Evolutionary conservation across 2,329 filamentous ascomycete species (phyloP).

Genomic region (Cordyceps farinosa): DNA sequence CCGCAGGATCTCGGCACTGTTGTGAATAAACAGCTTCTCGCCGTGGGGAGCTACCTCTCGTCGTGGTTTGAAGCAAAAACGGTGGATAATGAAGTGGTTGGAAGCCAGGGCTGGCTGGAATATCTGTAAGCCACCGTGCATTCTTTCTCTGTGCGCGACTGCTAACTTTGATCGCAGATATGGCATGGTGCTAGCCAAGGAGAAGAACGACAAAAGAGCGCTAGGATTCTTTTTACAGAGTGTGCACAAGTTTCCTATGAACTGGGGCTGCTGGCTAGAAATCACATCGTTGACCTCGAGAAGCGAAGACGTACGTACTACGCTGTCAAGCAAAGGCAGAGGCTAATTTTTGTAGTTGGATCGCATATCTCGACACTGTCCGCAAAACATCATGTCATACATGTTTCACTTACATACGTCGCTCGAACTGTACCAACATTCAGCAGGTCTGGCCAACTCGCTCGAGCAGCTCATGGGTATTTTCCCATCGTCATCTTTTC

Average conservation of each 20-base stretch:
- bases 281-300: conserved; percentile 75
- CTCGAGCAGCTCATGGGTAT: conserved; percentile 75
- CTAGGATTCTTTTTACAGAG: conserved; percentile 84
- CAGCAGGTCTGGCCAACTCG: conserved; percentile 67
- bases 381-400: conserved; percentile 86
- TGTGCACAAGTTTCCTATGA: conserved; percentile 86
- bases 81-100: conserved; percentile 55
- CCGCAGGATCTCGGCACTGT: conserved; percentile 84
- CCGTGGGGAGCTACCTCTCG: conserved; percentile 71
- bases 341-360: conserved; percentile 54
- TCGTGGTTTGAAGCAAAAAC: conserved; percentile 69
- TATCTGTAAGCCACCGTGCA: conserved; percentile 54
- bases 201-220: conserved; percentile 83
- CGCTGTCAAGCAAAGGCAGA: conserved; percentile 23
- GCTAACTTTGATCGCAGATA: conserved; percentile 50
- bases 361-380: conserved; percentile 66
- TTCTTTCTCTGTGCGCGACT: not conserved
- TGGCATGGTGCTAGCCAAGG: conserved; percentile 82
- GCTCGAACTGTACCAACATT: conserved; percentile 87
- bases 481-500: conserved; percentile 84
- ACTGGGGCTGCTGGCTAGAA: conserved; percentile 97
- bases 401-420: conserved; percentile 92
- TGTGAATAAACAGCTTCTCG: conserved; percentile 77
- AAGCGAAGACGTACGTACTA: conserved; percentile 68
- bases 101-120: conserved; percentile 89